Evolutionary conservation across 371 early-diverging fungal genomes (phyloP).

Genomic region (Mucor indicus): DNA sequence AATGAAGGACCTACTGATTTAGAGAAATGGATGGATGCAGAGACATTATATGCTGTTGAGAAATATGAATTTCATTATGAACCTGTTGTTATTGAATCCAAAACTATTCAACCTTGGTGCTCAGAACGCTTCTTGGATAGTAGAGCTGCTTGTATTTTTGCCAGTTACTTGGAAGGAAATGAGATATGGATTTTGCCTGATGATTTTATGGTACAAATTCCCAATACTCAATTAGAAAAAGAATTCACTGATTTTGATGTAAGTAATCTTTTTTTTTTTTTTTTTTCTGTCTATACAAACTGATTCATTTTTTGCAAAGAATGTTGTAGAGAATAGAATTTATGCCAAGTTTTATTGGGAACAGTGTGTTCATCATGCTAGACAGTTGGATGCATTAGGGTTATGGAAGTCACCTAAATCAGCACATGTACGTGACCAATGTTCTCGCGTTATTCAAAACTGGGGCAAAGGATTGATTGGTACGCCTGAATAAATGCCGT

Average conservation of each 20-base stretch:
- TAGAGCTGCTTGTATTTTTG: constrained; percentile 43
- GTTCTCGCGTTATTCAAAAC: constrained; percentile 31
- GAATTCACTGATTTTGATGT: constrained; percentile 47
- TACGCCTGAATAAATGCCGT: constrained; percentile 26
- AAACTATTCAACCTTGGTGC: constrained; percentile 45
- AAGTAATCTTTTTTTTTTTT: too few species aligned
- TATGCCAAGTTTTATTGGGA: constrained; percentile 40
- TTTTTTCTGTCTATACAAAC: too few species aligned
- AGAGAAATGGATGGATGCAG: constrained; percentile 33
- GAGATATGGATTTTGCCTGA: constrained; percentile 48
- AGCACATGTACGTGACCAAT: constrained; percentile 25
- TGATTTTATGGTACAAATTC: constrained; percentile 41
- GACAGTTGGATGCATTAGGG: constrained; percentile 30
- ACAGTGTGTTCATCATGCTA: constrained; percentile 33
- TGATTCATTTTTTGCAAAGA: too few species aligned
- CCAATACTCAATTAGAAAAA: constrained; percentile 12
- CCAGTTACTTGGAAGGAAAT: constrained; percentile 40
- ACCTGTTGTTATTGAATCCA: constrained; percentile 44
- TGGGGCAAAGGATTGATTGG: constrained; percentile 37
- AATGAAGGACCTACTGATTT: constrained; percentile 43
- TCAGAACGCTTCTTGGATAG: constrained; percentile 48
- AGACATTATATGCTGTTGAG: constrained; percentile 34
- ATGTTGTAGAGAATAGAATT: constrained; percentile 40
- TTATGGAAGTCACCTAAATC: constrained; percentile 29
- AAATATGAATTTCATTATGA: constrained; percentile 49